These are phyloP conservation scores for Pseudogymnoascus sp. DNA, from an alignment of 2,329 filamentous ascomycete species.

Conservation along the genomic window DNA sequence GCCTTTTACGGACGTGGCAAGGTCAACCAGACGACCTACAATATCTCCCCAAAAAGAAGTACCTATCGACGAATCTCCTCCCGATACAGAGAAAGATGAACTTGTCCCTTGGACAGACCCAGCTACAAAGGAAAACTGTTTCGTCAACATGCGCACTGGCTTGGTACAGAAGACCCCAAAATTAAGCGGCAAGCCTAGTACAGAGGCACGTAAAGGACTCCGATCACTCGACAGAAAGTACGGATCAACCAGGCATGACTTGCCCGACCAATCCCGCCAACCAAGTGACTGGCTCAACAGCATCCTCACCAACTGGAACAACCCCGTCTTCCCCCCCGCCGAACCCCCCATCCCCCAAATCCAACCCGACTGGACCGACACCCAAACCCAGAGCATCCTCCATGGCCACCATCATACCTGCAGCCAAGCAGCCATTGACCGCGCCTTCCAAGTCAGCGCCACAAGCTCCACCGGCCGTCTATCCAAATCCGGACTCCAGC, in stretches of 20 bases:
- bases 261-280: background rate
- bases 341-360: conserved; percentile 39
- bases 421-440: conserved; percentile 23
- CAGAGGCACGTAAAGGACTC: background rate
- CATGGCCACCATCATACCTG: conserved; percentile 20
- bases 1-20: conserved; percentile 35
- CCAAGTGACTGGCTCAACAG: conserved; percentile 47
- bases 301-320: conserved; percentile 60
- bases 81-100: conserved; percentile 25
- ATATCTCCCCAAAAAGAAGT: conserved; percentile 8
- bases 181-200: background rate
- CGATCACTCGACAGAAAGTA: background rate
- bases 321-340: conserved; percentile 58
- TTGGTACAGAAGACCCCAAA: conserved; percentile 24
- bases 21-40: background rate
- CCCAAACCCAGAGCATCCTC: conserved; percentile 16
- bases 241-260: background rate
- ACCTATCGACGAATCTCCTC: background rate
- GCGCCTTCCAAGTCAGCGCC: conserved; percentile 20
- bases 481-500: conserved; percentile 50
- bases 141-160: conserved; percentile 50
- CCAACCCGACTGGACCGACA: conserved; percentile 25
- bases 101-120: conserved; percentile 53
- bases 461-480: conserved; percentile 38
- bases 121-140: conserved; percentile 40